Percentiles rank a stretch among this genome's conserved stretches.
These are phyloP conservation scores for Hymenoscyphus infarciens DNA, from an alignment of 2,329 filamentous ascomycete species.

Conservation along the genomic window DNA sequence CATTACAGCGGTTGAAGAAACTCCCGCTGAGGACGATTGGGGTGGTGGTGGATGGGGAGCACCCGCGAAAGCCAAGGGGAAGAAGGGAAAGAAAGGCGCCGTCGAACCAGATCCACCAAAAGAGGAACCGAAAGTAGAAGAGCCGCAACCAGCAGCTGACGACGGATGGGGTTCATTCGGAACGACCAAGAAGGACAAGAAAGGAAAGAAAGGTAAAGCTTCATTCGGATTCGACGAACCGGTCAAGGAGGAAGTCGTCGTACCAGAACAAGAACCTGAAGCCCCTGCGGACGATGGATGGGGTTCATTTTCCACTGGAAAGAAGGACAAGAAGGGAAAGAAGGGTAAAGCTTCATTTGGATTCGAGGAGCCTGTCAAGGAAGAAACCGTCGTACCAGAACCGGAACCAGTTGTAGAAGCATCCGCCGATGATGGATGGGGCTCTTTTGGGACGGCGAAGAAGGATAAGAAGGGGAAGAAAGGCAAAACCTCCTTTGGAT, in stretches of 20 bases:
- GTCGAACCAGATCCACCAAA: conserved; percentile 31
- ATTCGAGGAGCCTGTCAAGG: conserved; percentile 29
- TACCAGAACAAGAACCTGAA: conserved; percentile 34
- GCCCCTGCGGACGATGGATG: conserved; percentile 20
- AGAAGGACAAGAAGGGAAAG: conserved; percentile 45
- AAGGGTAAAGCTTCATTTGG: conserved; percentile 24
- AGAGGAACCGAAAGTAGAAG: conserved; percentile 27
- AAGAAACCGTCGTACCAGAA: conserved; percentile 16
- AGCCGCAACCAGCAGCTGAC: conserved; percentile 19
- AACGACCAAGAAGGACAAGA: conserved; percentile 42
- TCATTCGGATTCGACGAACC: conserved; percentile 25
- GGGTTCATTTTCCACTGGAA: conserved; percentile 19
- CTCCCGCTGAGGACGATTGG: conserved; percentile 42
- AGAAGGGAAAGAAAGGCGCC: conserved; percentile 34
- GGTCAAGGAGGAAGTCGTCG: conserved; percentile 22
- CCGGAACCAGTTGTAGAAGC: conserved; percentile 20
- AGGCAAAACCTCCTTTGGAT: conserved; percentile 12
- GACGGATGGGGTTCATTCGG: conserved; percentile 16
- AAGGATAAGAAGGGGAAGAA: conserved; percentile 43
- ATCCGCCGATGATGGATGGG: conserved; percentile 30
- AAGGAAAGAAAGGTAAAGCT: conserved; percentile 33
- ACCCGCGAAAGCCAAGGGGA: conserved; percentile 47
- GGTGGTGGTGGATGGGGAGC: conserved; percentile 46
- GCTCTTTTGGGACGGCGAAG: conserved; percentile 24
- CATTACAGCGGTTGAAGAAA: conserved; percentile 27